Percentiles rank a stretch among this genome's conserved stretches.
Conservation (phyloP, 2,329 filamentous ascomycete genomes). For the Ilyonectria robusta region DNA sequence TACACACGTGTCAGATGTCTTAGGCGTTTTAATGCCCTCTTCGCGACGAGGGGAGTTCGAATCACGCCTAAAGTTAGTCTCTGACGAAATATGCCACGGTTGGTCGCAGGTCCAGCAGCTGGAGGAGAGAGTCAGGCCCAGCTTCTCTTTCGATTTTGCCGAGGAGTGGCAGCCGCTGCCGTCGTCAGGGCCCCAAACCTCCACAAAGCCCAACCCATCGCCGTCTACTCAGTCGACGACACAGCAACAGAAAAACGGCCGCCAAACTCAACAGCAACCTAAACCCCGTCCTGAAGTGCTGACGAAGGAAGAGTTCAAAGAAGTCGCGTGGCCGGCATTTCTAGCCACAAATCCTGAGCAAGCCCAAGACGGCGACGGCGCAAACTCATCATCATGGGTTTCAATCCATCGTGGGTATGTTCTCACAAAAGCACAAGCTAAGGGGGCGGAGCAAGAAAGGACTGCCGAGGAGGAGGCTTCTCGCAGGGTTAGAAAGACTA, state of each 20-base stretch:
- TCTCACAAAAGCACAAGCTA: background rate
- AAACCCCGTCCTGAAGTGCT: background rate
- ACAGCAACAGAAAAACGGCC: background rate
- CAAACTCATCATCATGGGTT: background rate
- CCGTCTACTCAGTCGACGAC: background rate
- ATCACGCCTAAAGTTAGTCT: background rate
- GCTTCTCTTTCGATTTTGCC: background rate
- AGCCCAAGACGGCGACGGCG: background rate
- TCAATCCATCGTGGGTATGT: background rate
- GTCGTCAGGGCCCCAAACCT: background rate
- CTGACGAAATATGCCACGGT: constrained; percentile 1
- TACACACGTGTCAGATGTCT: background rate
- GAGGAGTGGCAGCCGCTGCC: constrained; percentile 2
- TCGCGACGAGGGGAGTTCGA: constrained; percentile 2
- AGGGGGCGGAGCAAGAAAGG: no score
- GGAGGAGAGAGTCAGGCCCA: background rate
- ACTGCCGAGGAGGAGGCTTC: no score
- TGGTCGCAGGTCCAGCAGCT: constrained; percentile 2
- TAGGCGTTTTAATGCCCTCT: background rate
- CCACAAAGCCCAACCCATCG: background rate
- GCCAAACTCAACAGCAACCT: background rate
- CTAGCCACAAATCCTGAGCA: background rate
- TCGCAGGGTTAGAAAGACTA: no score
- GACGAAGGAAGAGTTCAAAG: background rate
- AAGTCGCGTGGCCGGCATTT: constrained; percentile 4